These are phyloP conservation scores for Coemansia sp. DNA, from an alignment of 192 early-diverging fungal species.

Conservation along the genomic window DNA sequence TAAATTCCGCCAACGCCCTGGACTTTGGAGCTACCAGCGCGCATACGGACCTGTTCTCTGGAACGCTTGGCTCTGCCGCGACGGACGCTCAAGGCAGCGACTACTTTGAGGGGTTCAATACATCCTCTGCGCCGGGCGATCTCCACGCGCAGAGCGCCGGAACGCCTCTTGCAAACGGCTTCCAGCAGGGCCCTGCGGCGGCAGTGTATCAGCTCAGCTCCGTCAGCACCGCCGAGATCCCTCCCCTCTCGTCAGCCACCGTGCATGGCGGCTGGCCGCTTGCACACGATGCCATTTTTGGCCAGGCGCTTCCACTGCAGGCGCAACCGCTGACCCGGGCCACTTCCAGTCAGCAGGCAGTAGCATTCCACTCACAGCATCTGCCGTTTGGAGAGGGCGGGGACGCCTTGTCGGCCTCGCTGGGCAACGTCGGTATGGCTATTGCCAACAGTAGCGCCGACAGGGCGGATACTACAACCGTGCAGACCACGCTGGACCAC, in stretches of 20 bases:
- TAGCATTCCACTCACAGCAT: too few species aligned
- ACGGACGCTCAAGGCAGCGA: slow-evolving; percentile 16
- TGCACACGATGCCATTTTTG: slow-evolving; percentile 5
- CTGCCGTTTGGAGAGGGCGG: not conserved
- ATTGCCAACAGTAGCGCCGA: slow-evolving; percentile 18
- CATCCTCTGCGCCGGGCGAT: not conserved
- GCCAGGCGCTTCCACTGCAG: slow-evolving; percentile 15
- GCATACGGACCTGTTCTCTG: slow-evolving; percentile 4
- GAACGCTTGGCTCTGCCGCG: slow-evolving; percentile 9
- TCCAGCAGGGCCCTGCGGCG: not conserved
- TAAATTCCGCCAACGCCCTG: not conserved
- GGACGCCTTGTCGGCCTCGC: slow-evolving; percentile 28
- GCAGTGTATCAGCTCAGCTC: not conserved
- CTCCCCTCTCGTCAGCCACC: not conserved
- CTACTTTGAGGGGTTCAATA: slow-evolving; percentile 9
- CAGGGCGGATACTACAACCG: slow-evolving; percentile 6
- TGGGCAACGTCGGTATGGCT: slow-evolving; percentile 37
- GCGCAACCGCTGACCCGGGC: not conserved
- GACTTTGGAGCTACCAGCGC: not conserved
- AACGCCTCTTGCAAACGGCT: not conserved
- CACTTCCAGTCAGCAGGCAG: not conserved
- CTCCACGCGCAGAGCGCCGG: not conserved
- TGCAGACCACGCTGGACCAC: slow-evolving; percentile 37
- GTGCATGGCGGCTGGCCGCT: not conserved
- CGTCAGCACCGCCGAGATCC: not conserved